phyloP scores from a whole-genome alignment of 371 early-diverging fungal species.

The Mortierella sp. region DNA sequence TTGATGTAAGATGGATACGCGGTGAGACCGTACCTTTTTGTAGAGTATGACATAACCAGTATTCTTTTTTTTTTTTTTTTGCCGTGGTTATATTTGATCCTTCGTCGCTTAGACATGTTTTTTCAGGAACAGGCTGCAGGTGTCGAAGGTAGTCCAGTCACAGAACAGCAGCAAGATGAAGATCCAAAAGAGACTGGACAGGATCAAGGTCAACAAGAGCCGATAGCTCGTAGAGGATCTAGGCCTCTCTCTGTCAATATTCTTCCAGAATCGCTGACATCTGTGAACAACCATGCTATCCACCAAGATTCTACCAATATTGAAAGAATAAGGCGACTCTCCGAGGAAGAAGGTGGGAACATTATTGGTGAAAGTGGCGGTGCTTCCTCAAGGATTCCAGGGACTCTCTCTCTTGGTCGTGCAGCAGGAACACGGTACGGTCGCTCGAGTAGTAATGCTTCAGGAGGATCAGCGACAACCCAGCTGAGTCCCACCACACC shows the following conservation, averaged over 20 bases:
- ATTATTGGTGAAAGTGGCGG: too few relatives aligned
- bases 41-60: too few relatives aligned
- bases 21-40: too few relatives aligned
- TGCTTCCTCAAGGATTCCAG: slow-evolving; percentile 15
- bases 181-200: neutral
- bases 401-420: slow-evolving; percentile 26
- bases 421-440: slow-evolving; percentile 15
- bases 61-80: too few relatives aligned
- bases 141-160: neutral
- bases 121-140: slow-evolving; percentile 3
- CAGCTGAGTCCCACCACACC: slow-evolving; percentile 35
- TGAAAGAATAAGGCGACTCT: slow-evolving; percentile 16
- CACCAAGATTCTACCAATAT: slow-evolving; percentile 12
- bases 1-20: too few relatives aligned
- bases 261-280: slow-evolving; percentile 45
- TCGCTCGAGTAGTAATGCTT: slow-evolving; percentile 27
- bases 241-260: slow-evolving; percentile 33
- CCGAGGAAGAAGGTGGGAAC: slow-evolving; percentile 19
- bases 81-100: too few relatives aligned
- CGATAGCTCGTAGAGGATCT: slow-evolving; percentile 7
- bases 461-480: neutral
- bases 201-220: neutral
- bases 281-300: slow-evolving; percentile 30
- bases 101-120: slow-evolving; percentile 44
- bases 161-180: slow-evolving; percentile 5